Evolutionary conservation across 2,329 filamentous ascomycete species (phyloP).

Genomic region (Hymenoscyphus salicellus): DNA sequence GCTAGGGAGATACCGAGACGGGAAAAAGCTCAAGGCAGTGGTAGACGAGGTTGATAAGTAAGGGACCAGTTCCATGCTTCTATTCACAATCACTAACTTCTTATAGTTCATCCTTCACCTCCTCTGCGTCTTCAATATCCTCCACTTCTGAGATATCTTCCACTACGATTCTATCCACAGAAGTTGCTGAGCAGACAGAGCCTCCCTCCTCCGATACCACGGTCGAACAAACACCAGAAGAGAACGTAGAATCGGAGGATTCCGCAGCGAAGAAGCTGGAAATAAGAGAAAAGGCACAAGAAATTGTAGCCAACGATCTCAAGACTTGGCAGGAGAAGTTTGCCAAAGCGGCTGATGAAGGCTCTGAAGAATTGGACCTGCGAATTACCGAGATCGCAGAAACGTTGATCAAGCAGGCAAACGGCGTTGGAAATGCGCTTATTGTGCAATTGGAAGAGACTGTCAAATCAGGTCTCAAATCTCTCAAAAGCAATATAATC

Average conservation of each 20-base stretch:
- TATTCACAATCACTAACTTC: constrained; percentile 8
- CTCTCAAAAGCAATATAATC: constrained; percentile 66
- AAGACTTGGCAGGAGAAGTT: constrained; percentile 87
- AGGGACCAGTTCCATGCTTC: constrained; percentile 16
- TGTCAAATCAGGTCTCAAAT: constrained; percentile 59
- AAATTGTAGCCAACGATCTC: constrained; percentile 74
- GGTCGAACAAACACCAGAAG: constrained; percentile 25
- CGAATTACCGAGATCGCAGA: constrained; percentile 69
- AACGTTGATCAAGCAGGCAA: constrained; percentile 61
- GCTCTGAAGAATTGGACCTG: constrained; percentile 63
- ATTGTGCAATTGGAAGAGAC: constrained; percentile 67
- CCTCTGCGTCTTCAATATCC: constrained; percentile 31
- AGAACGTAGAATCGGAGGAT: constrained; percentile 32
- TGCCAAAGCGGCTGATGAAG: constrained; percentile 78
- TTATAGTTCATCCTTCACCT: constrained; percentile 31
- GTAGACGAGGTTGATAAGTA: constrained; percentile 53
- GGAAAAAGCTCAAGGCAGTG: constrained; percentile 59
- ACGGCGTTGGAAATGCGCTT: constrained; percentile 63
- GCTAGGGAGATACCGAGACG: constrained; percentile 68
- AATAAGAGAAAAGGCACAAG: constrained; percentile 55
- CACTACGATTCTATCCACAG: constrained; percentile 29
- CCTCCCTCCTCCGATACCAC: constrained; percentile 12
- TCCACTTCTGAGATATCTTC: constrained; percentile 31
- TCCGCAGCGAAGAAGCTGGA: constrained; percentile 46
- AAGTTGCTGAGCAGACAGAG: constrained; percentile 25